Evolutionary conservation across 1,139 yeast species (phyloP), one percentile per base, ranked within the genome.

Genomic region (Candida sanyaensis): DNA sequence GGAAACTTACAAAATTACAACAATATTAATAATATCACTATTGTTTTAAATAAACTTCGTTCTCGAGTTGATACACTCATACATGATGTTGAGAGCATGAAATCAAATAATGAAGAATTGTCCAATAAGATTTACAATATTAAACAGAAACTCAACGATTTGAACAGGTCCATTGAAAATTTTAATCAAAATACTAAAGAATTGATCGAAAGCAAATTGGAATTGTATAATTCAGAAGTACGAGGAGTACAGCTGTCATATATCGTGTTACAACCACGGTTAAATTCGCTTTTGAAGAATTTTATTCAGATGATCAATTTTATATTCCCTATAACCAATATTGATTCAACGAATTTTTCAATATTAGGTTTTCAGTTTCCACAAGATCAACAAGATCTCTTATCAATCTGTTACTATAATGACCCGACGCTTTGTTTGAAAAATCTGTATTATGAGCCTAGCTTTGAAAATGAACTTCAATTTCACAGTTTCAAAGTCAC

Each of bases 281-380:
- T 69, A 2, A 51, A 63, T 9, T 34, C 41, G 1, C 46, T 54
- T 27, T 54, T 73, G 8, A 61, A 55, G 21, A 42, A 48, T 2
- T 45, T 53, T 11, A 62, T 66, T 10, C 41, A 46, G 8, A 52
- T 60, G 0, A 44, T 73, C 7, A 59, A 55, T 30, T 64, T 68
- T 28, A 57, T 67, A 2, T 56, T 71, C 28, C 58, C 61, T 11
- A 71, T 75, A n/a, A 61, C 58, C 11, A 65, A 64, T 44, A 49
- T 57, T 5, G 55, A 58, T 10, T 39, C 27, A 55, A 58, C 37
- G 47, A 66, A 58, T n/a, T 68, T 72, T 50, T 56, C 62, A 28
- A 71, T 75, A 2, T 45, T 64, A 53, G 77, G 73, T 0, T 53
- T 73, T 3, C 73, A 71, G 46, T 71, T 74, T 44, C 79, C 79